Base-by-base conservation (phyloP, 2,329 filamentous ascomycete species). In the Pseudopithomyces chartarum region DNA sequence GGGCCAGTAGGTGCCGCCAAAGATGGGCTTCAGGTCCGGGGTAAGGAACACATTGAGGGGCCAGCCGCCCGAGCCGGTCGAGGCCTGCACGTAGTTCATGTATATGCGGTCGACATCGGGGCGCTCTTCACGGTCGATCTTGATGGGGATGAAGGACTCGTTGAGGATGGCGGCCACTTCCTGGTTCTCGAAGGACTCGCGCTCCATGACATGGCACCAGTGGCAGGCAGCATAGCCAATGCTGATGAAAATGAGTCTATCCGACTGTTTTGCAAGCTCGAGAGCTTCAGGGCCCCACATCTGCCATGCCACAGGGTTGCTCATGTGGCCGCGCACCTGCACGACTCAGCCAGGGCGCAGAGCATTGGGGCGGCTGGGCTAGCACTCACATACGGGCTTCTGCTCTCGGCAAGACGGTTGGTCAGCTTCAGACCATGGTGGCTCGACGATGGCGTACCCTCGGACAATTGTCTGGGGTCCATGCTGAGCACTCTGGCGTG, bases 51-150 rank as follows among this genome's bases (percentile, higher is more conserved):
- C 88, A 70, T 97, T 98, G 58, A 98, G 79, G 1, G 95, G 95
- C 93, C 95, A 98, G 38, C 95, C 95, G 10, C 92, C 94, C 1
- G 86, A 89, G 19, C 90, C 92, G 56, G 90, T 96, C 11, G 95
- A 94, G 1, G 94, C 94, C 74, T 97, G 92, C 39, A 97, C 89
- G 75, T 97, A 99, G 79, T 97, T 97, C 92, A 97, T 97, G 76
- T 98, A 98, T 62, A 98, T 93, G 59, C 90, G 88, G 71, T 99
- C 95, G 62, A 98, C 87, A 71, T 98, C 93, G 8, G 94, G 94
- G 23, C 94, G 87, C 77, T 97, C 92, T 77, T 99, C 95, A 58
- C 93, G 87, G 76, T 99, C 95, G 69, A 98, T 86, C 67, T 97
- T 90, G 73, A 98, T 87, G 3, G 95, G 94, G 43, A 99, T 87